phyloP scores from a whole-genome alignment of 2,329 filamentous ascomycete species.

The Alternaria rosae region DNA sequence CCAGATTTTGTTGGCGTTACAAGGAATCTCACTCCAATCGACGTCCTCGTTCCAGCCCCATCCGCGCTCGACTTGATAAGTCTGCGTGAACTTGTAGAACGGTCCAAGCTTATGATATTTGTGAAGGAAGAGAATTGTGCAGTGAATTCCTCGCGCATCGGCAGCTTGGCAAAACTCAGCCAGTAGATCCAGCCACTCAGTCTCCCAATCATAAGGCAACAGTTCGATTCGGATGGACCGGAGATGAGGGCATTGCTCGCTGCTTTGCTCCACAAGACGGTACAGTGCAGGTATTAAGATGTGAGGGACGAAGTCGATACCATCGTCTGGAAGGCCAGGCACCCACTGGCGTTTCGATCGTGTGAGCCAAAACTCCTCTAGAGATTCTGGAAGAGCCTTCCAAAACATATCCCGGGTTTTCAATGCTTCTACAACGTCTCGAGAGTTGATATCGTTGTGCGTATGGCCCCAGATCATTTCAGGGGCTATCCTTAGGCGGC shows the following conservation, averaged over 20 bases:
- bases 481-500: not conserved
- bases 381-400: not conserved
- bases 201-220: not conserved
- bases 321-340: not conserved
- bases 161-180: not conserved
- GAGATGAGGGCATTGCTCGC: not conserved
- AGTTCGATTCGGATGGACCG: not conserved
- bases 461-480: not conserved
- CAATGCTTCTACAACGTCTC: too few relatives aligned
- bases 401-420: too few relatives aligned
- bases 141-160: not conserved
- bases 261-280: not conserved
- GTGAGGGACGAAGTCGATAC: not conserved
- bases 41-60: not conserved
- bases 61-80: not conserved
- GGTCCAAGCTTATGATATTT: too few relatives aligned
- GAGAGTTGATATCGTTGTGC: too few relatives aligned
- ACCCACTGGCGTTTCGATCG: not conserved
- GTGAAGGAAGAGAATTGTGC: not conserved
- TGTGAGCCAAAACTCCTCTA: not conserved
- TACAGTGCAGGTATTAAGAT: not conserved
- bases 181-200: not conserved
- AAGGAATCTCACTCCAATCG: not conserved
- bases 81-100: too few relatives aligned
- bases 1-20: not conserved